phyloP scores from a whole-genome alignment of 148 eudicot species.

The Heliamphora exappendiculata region DNA sequence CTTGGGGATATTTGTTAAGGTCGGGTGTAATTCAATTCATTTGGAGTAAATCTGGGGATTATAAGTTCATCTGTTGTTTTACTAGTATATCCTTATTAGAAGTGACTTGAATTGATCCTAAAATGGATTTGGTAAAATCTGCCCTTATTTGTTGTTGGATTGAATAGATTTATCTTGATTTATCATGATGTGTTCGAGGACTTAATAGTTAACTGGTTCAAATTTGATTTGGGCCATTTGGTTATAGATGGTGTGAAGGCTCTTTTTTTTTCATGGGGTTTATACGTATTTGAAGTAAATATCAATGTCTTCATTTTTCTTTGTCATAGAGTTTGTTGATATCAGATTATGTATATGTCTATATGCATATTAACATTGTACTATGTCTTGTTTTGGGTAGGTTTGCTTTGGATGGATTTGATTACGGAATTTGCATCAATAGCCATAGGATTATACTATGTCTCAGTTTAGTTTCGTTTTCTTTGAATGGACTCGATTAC shows the following conservation, averaged over 20 bases:
- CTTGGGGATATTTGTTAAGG: background rate
- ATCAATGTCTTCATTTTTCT: background rate
- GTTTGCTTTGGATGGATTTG: background rate
- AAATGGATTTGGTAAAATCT: background rate
- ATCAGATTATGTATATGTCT: background rate
- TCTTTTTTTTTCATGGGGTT: background rate
- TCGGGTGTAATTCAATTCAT: background rate
- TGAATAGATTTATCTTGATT: background rate
- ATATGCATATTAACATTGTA: background rate
- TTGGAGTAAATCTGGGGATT: background rate
- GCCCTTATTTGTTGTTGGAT: background rate
- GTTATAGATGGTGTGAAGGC: background rate
- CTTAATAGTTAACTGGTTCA: background rate
- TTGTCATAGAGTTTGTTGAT: background rate
- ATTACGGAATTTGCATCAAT: background rate
- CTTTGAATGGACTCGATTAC: background rate
- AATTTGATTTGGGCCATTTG: background rate
- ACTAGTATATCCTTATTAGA: background rate
- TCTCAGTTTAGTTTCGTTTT: background rate
- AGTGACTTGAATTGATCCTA: background rate
- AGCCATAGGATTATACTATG: background rate
- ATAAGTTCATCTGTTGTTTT: background rate
- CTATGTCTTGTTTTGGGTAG: background rate
- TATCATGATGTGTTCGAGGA: background rate
- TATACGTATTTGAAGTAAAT: background rate